These are phyloP conservation scores for Suillus placidus DNA, from an alignment of 768 basidiomycete genomes.

Conservation along the genomic window DNA sequence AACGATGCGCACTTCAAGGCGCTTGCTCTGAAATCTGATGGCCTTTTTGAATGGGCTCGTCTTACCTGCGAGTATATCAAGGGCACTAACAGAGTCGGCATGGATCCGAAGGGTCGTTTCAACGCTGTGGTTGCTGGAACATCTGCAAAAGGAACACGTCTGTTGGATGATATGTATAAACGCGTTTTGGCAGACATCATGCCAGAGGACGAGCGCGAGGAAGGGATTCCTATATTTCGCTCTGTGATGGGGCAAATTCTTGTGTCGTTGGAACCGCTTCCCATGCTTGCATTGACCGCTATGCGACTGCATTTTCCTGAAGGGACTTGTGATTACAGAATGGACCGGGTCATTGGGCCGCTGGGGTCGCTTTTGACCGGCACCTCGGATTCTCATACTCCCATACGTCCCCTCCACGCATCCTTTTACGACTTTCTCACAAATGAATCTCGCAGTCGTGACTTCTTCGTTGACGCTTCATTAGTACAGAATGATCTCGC, in stretches of 20 bases:
- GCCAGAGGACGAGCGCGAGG: background rate
- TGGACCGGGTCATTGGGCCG: background rate
- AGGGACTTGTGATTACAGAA: slow-evolving; percentile 23
- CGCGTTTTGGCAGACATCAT: background rate
- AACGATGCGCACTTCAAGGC: background rate
- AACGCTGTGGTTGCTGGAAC: background rate
- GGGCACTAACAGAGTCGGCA: background rate
- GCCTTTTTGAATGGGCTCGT: slow-evolving; percentile 14
- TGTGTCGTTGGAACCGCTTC: slow-evolving; percentile 5
- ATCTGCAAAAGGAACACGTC: background rate
- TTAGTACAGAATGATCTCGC: slow-evolving; percentile 11
- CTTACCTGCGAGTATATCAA: slow-evolving; percentile 15
- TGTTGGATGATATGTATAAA: slow-evolving; percentile 10
- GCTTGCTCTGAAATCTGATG: slow-evolving; percentile 8
- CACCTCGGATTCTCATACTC: background rate
- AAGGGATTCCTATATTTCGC: background rate
- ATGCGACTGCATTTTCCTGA: slow-evolving; percentile 12
- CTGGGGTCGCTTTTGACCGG: slow-evolving; percentile 12
- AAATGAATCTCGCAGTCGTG: slow-evolving; percentile 12
- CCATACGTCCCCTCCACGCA: slow-evolving; percentile 25
- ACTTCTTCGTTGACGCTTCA: slow-evolving; percentile 16
- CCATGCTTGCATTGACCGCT: background rate
- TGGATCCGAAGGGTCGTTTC: background rate
- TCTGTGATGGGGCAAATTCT: slow-evolving; percentile 9
- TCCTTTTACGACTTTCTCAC: slow-evolving; percentile 32